A percentile compares a stretch with the other conserved stretches of the same genome.
Conservation (phyloP, 148 eudicot genomes). For the Mesembryanthemum crystallinum region DNA sequence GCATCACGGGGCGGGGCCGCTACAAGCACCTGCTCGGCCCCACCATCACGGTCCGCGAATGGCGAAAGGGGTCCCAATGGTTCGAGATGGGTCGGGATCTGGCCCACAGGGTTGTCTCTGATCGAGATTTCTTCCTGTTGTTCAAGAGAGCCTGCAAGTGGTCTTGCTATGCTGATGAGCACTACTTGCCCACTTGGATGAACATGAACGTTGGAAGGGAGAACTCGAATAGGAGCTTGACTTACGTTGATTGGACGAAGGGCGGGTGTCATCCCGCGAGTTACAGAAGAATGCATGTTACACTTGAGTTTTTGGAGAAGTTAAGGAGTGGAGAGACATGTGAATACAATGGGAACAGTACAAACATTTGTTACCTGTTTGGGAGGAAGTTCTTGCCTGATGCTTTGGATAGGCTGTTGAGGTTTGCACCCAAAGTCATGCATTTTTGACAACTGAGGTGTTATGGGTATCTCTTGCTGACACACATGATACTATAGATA, state of each 20-base stretch:
- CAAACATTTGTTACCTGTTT: constrained; percentile 36
- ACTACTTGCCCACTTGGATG: constrained; percentile 76
- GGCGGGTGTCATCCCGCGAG: constrained; percentile 42
- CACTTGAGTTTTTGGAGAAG: constrained; percentile 25
- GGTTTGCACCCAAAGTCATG: constrained; percentile 30
- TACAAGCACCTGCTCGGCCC: constrained; percentile 69
- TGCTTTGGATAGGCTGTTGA: constrained; percentile 30
- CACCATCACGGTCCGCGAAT: constrained; percentile 47
- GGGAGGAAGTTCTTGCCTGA: constrained; percentile 43
- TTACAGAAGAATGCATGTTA: constrained; percentile 28
- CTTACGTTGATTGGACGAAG: constrained; percentile 48
- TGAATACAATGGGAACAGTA: constrained; percentile 33
- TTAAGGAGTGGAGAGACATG: constrained; percentile 33
- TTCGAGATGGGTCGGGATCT: constrained; percentile 64
- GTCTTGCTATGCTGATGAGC: constrained; percentile 82
- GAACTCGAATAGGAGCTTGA: constrained; percentile 44
- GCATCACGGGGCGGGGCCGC: constrained; percentile 64
- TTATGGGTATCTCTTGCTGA: not conserved
- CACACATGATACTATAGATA: not conserved
- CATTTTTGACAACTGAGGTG: constrained; percentile 13
- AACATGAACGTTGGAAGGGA: constrained; percentile 23
- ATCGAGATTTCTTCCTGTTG: constrained; percentile 43
- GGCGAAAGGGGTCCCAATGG: constrained; percentile 98
- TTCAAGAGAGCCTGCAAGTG: constrained; percentile 51
- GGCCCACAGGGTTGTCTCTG: constrained; percentile 54